A percentile compares a stretch with the other conserved stretches of the same genome.
Evolutionary conservation across 163 green algal genomes (phyloP).

Genomic region (Chloroidium sp.): DNA sequence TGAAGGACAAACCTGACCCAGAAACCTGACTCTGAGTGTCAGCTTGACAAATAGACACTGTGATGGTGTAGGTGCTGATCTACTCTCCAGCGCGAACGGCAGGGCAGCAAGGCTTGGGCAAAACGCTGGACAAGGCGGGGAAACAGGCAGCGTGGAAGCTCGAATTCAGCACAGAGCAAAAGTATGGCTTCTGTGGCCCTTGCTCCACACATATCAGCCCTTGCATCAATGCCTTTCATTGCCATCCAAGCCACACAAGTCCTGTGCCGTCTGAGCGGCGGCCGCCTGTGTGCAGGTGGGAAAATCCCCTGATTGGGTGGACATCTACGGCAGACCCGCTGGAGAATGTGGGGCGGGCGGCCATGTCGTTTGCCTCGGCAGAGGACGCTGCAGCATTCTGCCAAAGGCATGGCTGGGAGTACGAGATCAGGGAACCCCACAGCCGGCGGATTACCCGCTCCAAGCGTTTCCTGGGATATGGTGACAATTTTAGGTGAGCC

Average conservation of each 20-base stretch:
- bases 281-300: constrained; percentile 49
- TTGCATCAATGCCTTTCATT: background rate
- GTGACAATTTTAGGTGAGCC: constrained; percentile 48
- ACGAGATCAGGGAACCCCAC: constrained; percentile 57
- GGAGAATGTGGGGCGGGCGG: constrained; percentile 57
- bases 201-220: background rate
- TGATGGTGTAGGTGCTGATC: constrained; percentile 38
- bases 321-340: constrained; percentile 73
- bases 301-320: constrained; percentile 87
- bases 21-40: too few species aligned
- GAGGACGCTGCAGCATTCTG: constrained; percentile 43
- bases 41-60: too few species aligned
- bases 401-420: constrained; percentile 53
- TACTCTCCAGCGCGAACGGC: constrained; percentile 37
- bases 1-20: too few species aligned
- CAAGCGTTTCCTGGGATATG: constrained; percentile 57
- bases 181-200: constrained; percentile 26
- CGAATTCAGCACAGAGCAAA: constrained; percentile 43
- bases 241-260: background rate
- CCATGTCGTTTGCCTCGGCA: constrained; percentile 59
- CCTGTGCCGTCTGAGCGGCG: background rate
- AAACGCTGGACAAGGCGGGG: constrained; percentile 24
- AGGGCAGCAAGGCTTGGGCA: constrained; percentile 42
- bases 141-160: constrained; percentile 48
- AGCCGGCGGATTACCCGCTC: constrained; percentile 25